Conservation (phyloP, 768 basidiomycete genomes). For the Hygrophoropsis aurantiaca region DNA sequence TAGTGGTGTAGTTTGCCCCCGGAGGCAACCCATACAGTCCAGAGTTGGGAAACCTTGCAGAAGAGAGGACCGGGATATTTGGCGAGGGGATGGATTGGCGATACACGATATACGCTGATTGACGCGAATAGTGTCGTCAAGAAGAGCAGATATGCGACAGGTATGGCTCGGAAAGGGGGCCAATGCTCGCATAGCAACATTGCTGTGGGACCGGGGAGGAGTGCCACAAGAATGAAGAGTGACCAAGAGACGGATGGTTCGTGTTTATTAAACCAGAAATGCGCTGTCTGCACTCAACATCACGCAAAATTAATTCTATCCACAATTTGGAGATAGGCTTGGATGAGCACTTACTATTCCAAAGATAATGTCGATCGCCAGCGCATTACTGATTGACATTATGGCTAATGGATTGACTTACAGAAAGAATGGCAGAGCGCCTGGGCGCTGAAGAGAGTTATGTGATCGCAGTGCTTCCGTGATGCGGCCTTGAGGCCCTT, state of each 20-base stretch:
- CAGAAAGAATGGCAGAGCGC: no score
- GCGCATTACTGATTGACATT: no score
- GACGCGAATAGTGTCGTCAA: constrained; percentile 22
- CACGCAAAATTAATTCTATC: constrained; percentile 3
- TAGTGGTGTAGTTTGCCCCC: constrained; percentile 19
- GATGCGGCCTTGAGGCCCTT: no score
- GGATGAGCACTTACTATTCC: background rate
- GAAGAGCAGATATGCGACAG: constrained; percentile 14
- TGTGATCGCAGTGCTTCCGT: no score
- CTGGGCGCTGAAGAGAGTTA: no score
- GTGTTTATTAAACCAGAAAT: constrained; percentile 1
- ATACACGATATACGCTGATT: constrained; percentile 35
- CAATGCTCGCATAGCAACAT: no score
- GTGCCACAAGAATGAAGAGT: background rate
- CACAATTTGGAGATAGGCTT: background rate
- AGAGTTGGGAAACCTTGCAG: constrained; percentile 31
- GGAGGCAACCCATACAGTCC: constrained; percentile 16
- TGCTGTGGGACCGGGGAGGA: background rate
- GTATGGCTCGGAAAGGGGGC: background rate
- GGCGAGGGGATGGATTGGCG: constrained; percentile 38
- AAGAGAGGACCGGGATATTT: constrained; percentile 34
- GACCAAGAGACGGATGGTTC: background rate
- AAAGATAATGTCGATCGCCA: no score
- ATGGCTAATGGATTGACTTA: no score
- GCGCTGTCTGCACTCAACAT: constrained; percentile 3